phyloP scores from a whole-genome alignment of 169 alveolate species.

The Pseudocohnilembus persalinus region DNA sequence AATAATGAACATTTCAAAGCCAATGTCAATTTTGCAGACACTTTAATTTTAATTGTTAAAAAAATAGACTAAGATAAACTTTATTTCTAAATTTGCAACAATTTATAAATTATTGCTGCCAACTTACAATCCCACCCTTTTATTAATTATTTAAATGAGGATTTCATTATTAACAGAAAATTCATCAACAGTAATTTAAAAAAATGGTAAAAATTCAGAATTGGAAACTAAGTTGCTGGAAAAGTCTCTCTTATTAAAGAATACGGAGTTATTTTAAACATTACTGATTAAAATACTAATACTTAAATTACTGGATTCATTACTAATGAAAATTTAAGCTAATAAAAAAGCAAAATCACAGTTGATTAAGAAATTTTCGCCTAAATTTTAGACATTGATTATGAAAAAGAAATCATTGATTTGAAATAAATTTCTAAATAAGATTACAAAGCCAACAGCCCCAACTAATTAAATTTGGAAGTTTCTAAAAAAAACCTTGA shows the following conservation, averaged over 20 bases:
- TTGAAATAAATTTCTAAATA: background rate
- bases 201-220: constrained; percentile 20
- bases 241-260: constrained; percentile 40
- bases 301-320: constrained; percentile 40
- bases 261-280: constrained; percentile 40
- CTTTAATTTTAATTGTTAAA: constrained; percentile 3
- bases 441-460: background rate
- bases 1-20: background rate
- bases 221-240: constrained; percentile 35
- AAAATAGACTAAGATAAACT: constrained; percentile 18
- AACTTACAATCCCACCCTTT: background rate
- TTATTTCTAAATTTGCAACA: background rate
- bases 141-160: constrained; percentile 6
- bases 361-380: constrained; percentile 33
- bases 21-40: constrained; percentile 10
- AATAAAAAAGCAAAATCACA: constrained; percentile 4
- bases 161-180: background rate
- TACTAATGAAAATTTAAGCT: constrained; percentile 25
- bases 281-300: constrained; percentile 3
- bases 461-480: background rate
- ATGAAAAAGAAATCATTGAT: constrained; percentile 49
- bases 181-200: constrained; percentile 3
- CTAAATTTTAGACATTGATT: constrained; percentile 41
- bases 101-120: background rate
- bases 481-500: background rate